Evolutionary conservation across 306 rosid species (phyloP), one percentile per base, ranked within the genome.

Genomic region (Sophora flavescens): DNA sequence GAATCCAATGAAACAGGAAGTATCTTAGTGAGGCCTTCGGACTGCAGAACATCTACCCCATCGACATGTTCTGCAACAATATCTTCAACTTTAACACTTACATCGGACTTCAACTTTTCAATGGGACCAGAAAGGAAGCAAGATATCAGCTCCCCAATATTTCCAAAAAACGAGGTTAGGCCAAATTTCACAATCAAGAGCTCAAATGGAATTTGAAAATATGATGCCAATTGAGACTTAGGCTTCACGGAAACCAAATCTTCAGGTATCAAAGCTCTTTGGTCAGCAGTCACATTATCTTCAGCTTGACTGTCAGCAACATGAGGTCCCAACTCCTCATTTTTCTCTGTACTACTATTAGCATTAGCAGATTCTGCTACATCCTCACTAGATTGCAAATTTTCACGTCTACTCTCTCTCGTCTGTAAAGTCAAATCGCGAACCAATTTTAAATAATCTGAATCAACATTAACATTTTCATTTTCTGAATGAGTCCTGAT

Each of bases 1-100:
- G 97, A 88, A 85, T 95, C 98, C 57, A 95, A 76, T 18, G 88
- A 82, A 33, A 95, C 83, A 32, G 96, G 97, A 86, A 90, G 80
- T 79, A 75, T 74, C 76, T 74, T 85, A 54, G 70, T 77, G 70
- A 77, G 63, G 45, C 89, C 91, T 79, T 86, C 90, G 75, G 82
- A 62, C 76, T 85, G 91, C 74, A 28, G 79, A 72, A 74, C 62
- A 87, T 80, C 81, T 30, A 66, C 72, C 72, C 74, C 82, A 32
- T 88, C 82, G 8, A 70, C 84, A 71, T 81, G 83, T 83, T 84
- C 92, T 73, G 89, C 80, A 68, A 79, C 84, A 74, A 84, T 66
- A 82, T 84, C 87, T 63, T 89, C 86, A 76, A 86, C 81, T 66
- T 87, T 75, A 1, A 81, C 70, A 74, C 84, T 82, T 78, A 80